A percentile compares a stretch with the other conserved stretches of the same genome.
Conservation (phyloP, 345 rosid genomes). For the Erucastrum elatum region DNA sequence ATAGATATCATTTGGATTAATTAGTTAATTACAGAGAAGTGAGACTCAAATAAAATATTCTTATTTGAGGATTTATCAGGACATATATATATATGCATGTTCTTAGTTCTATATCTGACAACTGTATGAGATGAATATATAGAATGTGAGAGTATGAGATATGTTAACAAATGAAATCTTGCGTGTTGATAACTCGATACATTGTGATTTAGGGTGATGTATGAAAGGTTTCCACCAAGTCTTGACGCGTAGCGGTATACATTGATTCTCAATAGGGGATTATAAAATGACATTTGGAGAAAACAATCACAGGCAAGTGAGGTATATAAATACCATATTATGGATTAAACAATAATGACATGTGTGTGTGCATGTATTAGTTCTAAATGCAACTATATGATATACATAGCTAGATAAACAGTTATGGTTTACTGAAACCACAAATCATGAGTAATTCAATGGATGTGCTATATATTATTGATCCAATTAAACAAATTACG, state of each 20-base stretch:
- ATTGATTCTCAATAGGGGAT: not conserved
- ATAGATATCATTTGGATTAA: not conserved
- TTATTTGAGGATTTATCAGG: not conserved
- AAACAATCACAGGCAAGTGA: not conserved
- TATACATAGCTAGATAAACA: not conserved
- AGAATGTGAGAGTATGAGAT: not conserved
- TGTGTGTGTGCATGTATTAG: not conserved
- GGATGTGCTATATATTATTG: too few species aligned
- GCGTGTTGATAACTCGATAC: not conserved
- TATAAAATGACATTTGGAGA: not conserved
- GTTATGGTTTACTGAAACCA: too few species aligned
- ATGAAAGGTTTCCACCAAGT: too few species aligned
- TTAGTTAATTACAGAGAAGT: not conserved
- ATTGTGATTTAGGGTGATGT: not conserved
- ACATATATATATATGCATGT: not conserved
- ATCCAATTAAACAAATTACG: too few species aligned
- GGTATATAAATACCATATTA: not conserved
- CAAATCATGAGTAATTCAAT: too few species aligned
- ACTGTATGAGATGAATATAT: not conserved
- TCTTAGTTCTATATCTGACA: not conserved
- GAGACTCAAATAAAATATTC: not conserved
- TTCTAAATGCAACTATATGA: not conserved
- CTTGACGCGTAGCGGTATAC: not conserved
- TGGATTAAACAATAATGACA: not conserved
- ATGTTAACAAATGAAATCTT: not conserved